phyloP scores from a whole-genome alignment of 2,329 filamentous ascomycete species.

The Rhinocladiella mackenziei region DNA sequence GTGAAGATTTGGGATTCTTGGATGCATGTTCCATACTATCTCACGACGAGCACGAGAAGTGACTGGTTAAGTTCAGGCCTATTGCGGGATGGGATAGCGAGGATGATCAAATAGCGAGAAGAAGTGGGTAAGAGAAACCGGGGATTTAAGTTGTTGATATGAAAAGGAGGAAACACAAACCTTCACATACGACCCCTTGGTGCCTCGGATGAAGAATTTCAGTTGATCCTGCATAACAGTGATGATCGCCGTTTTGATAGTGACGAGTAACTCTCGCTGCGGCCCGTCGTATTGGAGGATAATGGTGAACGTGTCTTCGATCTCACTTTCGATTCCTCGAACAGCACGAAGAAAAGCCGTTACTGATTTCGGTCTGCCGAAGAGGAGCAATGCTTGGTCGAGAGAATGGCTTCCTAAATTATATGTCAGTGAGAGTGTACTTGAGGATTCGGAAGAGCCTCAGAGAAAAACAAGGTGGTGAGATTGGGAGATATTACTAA shows the following conservation, averaged over 20 bases:
- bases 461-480: neutral
- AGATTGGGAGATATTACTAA: conserved; percentile 9
- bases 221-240: conserved; percentile 66
- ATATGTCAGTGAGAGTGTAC: neutral
- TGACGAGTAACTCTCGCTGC: conserved; percentile 52
- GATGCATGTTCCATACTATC: conserved; percentile 37
- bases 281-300: conserved; percentile 62
- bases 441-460: neutral
- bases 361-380: conserved; percentile 63
- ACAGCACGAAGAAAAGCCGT: conserved; percentile 64
- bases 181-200: conserved; percentile 70
- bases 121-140: neutral
- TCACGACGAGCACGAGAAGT: too few species aligned
- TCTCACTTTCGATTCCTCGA: conserved; percentile 53
- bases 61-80: too few species aligned
- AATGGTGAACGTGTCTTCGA: conserved; percentile 53
- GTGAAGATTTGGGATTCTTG: conserved; percentile 70
- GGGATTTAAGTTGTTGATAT: neutral
- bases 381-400: conserved; percentile 67
- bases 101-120: too few species aligned
- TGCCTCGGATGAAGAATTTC: conserved; percentile 71
- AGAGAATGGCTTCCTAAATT: conserved; percentile 57
- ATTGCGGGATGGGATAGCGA: too few species aligned
- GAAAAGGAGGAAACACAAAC: conserved; percentile 3
- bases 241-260: conserved; percentile 64